A percentile compares a stretch with the other conserved stretches of the same genome.
Conservation (phyloP, 129 eudicot species). For the Centaurea solstitialis region DNA sequence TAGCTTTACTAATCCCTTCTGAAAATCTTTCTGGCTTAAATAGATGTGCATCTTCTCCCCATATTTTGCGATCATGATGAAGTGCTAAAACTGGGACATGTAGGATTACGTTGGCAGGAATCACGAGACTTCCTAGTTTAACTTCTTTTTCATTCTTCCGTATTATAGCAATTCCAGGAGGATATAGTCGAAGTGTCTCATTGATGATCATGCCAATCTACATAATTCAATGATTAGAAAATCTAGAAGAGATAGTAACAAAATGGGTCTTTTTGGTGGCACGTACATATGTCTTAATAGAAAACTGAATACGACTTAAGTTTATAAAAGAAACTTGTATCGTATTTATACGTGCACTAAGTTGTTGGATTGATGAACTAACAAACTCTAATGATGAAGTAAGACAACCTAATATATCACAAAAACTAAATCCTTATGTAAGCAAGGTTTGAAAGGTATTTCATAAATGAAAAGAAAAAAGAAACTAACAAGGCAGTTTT, state of each 20-base stretch:
- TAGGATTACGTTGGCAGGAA: slow-evolving; percentile 35
- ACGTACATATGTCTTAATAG: neutral
- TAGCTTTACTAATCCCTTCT: slow-evolving; percentile 49
- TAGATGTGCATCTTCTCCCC: slow-evolving; percentile 57
- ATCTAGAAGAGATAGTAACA: neutral
- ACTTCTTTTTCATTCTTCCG: slow-evolving; percentile 27
- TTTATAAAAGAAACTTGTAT: neutral
- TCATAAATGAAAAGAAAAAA: neutral
- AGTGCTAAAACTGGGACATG: slow-evolving; percentile 45
- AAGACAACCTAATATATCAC: neutral
- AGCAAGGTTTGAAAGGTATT: neutral
- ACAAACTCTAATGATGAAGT: neutral
- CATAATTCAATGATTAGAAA: neutral
- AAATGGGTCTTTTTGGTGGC: neutral
- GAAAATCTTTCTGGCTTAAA: slow-evolving; percentile 61
- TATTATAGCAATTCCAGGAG: slow-evolving; percentile 33
- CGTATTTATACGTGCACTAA: neutral
- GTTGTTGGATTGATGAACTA: no score
- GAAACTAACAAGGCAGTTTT: no score
- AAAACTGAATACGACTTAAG: neutral
- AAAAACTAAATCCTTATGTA: neutral
- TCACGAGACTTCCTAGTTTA: slow-evolving; percentile 28
- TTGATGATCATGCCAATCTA: slow-evolving; percentile 60
- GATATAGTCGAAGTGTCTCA: slow-evolving; percentile 55
- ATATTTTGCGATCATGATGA: slow-evolving; percentile 47